Percentiles rank a stretch among this genome's conserved stretches.
Conservation (phyloP, 106 monocot genomes). For the Cymbidium sinense region DNA sequence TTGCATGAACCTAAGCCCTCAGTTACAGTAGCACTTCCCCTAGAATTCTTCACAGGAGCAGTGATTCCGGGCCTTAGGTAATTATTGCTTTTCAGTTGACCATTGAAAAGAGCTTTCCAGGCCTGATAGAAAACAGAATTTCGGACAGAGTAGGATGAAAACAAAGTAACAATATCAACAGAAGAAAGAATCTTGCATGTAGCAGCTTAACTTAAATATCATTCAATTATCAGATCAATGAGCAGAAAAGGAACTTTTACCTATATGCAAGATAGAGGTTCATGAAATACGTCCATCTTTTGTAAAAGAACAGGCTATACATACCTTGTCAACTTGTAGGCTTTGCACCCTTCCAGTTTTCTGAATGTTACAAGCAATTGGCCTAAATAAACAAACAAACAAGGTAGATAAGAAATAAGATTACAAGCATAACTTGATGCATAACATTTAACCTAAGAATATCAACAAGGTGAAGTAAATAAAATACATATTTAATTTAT, state of each 20-base stretch:
- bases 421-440: not conserved
- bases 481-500: not conserved
- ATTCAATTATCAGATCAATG: not conserved
- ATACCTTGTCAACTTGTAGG: conserved; percentile 66
- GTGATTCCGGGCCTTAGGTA: conserved; percentile 76
- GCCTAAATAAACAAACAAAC: conserved; percentile 28
- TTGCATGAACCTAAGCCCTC: conserved; percentile 11
- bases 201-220: not conserved
- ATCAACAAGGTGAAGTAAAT: not conserved
- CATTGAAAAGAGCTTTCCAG: conserved; percentile 61
- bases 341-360: conserved; percentile 34
- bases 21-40: conserved; percentile 6
- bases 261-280: not conserved
- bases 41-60: conserved; percentile 22
- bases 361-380: conserved; percentile 36
- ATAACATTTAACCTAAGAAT: not conserved
- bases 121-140: conserved; percentile 41
- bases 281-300: not conserved
- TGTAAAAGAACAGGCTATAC: not conserved
- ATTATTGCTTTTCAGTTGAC: conserved; percentile 27
- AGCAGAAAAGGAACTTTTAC: not conserved
- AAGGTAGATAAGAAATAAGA: not conserved
- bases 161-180: not conserved
- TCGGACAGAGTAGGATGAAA: not conserved
- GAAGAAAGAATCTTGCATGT: not conserved